Conservation (phyloP, 352 stramenopile genomes). For the Pythium rhizo-oryzae region DNA sequence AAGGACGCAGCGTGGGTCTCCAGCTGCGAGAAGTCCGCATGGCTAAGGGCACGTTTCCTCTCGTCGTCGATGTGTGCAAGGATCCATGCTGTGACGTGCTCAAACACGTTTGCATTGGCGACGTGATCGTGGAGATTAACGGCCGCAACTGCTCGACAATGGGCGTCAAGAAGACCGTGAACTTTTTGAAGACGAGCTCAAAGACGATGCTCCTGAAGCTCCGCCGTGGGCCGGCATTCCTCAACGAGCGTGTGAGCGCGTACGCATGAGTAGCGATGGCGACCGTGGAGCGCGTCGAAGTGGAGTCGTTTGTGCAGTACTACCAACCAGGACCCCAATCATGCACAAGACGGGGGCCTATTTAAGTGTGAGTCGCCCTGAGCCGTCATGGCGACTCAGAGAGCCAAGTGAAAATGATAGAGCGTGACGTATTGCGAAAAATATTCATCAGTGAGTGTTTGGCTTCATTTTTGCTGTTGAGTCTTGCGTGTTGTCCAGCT, state of each 20-base stretch:
- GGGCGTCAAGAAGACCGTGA: conserved; percentile 90
- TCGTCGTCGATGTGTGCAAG: conserved; percentile 84
- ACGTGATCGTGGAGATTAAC: conserved; percentile 90
- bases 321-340: background rate
- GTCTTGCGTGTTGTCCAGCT: background rate
- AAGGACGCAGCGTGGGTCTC: conserved; percentile 83
- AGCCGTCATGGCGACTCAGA: background rate
- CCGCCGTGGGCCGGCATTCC: conserved; percentile 73
- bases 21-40: conserved; percentile 84
- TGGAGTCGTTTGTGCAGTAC: conserved; percentile 4
- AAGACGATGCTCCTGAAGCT: conserved; percentile 90
- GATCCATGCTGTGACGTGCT: conserved; percentile 82
- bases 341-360: conserved; percentile 2
- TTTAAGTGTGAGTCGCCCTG: conserved; percentile 21
- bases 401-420: conserved; percentile 16
- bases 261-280: conserved; percentile 40
- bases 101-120: conserved; percentile 82
- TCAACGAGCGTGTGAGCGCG: conserved; percentile 77
- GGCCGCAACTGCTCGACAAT: conserved; percentile 88
- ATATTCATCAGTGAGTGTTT: conserved; percentile 15
- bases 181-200: conserved; percentile 81
- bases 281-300: background rate
- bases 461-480: conserved; percentile 18
- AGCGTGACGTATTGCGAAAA: conserved; percentile 15
- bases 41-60: conserved; percentile 74